Evolutionary conservation across 352 stramenopile species (phyloP), one percentile per base, ranked within the genome.

Genomic region (Achlya hypogyna): DNA sequence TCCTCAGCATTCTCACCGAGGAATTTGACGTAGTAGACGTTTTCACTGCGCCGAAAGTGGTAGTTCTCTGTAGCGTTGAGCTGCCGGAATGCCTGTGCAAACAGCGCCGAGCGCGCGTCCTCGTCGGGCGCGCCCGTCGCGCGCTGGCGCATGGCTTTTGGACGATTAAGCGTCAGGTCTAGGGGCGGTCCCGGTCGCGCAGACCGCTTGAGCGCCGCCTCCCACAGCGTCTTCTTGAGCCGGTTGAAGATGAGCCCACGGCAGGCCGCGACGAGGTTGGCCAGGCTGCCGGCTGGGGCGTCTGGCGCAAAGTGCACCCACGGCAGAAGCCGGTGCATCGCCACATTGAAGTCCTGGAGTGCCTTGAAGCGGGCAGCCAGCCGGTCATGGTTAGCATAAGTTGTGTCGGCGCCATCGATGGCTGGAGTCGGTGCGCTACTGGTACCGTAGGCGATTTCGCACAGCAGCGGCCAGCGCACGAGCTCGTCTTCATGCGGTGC

Each of bases 1-100:
- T 96, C 88, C 58, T 92, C 74, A 0, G 84, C 85, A 31, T 91
- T 91, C 71, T 96, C 88, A 23, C 88, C 87, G 25, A 95, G 75
- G 69, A 96, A 96, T 3, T 77, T 77, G 16, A 91, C 86, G 51
- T 89, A 79, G 65, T 96, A 97, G 18, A 97, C 74, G 20, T 87
- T 86, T 9, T 79, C 73, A 1, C 66, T 42, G 10, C 83, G 83
- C 2, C 87, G 77, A 43, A 95, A 89, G 31, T 91, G 79, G 12
- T 74, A 72, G 16, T 79, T 74, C 32, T 87, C 76, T 6, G 89
- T 74, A 23, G 74, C 56, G 54, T 88, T 87, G 0, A 95, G 73
- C 58, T 95, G 84, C 1, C 82, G 74, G 63, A 94, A 95, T 1
- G 88, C 89, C 66, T 96, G 88, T 9, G 81, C 87, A 63, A 96